These are phyloP conservation scores for Chrysopogon serrulatus DNA, from an alignment of 176 grass and related monocot species.

Conservation along the genomic window DNA sequence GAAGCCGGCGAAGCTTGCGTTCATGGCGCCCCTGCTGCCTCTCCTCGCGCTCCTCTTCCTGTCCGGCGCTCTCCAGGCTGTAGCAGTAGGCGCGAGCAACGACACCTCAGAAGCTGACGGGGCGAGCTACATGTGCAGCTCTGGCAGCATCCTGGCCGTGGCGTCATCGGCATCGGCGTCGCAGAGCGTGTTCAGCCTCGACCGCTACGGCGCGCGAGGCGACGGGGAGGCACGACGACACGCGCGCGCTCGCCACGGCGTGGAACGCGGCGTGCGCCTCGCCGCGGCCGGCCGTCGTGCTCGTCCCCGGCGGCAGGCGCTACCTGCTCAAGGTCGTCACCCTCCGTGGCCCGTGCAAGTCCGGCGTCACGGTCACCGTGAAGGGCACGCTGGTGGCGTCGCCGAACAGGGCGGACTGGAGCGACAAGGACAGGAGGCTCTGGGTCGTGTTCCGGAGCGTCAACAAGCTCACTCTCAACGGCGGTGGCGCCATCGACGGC, in stretches of 20 bases:
- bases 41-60: neutral
- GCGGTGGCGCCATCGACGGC: neutral
- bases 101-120: neutral
- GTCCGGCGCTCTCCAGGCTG: neutral
- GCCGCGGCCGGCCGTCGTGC: conserved; percentile 28
- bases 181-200: conserved; percentile 33
- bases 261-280: conserved; percentile 62
- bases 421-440: neutral
- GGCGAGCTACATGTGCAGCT: neutral
- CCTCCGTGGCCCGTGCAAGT: conserved; percentile 58
- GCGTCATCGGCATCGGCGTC: neutral
- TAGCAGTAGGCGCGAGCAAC: neutral
- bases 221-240: conserved; percentile 55
- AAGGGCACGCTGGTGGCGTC: neutral
- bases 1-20: neutral
- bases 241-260: conserved; percentile 35
- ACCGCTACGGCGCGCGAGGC: conserved; percentile 51
- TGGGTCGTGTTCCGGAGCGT: neutral
- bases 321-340: conserved; percentile 51
- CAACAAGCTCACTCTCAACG: neutral
- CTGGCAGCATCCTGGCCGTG: neutral
- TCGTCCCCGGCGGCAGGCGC: conserved; percentile 43
- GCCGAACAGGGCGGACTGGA: neutral
- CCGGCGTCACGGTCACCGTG: neutral
- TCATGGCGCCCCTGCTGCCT: neutral